Percentiles rank a stretch among this genome's conserved stretches.
Evolutionary conservation across 2,329 filamentous ascomycete genomes (phyloP).

Genomic region (Laburnicola sp.): DNA sequence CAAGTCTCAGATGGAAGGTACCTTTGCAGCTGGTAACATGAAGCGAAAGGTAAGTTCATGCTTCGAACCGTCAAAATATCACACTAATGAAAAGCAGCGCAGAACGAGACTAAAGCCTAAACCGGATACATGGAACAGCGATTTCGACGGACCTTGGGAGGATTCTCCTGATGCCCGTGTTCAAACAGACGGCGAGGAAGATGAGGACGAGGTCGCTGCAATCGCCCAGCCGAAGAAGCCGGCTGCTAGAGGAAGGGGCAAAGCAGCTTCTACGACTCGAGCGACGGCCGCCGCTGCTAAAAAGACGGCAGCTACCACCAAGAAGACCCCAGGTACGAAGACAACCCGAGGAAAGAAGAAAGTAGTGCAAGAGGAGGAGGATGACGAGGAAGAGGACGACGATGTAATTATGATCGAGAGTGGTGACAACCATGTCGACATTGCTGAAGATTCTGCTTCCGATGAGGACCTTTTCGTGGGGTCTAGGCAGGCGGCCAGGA

Average conservation of each 20-base stretch:
- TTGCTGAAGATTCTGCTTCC: slow-evolving; percentile 50
- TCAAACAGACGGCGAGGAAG: slow-evolving; percentile 54
- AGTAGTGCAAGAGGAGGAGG: slow-evolving; percentile 49
- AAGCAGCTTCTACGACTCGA: slow-evolving; percentile 46
- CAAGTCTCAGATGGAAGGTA: slow-evolving; percentile 68
- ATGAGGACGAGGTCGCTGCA: slow-evolving; percentile 44
- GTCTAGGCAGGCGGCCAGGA: slow-evolving; percentile 17
- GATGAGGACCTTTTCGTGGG: slow-evolving; percentile 50
- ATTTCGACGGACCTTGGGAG: slow-evolving; percentile 83
- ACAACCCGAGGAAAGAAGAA: slow-evolving; percentile 47
- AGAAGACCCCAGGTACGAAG: slow-evolving; percentile 41
- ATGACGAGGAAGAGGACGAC: slow-evolving; percentile 46
- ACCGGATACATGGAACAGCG: slow-evolving; percentile 84
- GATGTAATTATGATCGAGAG: slow-evolving; percentile 50
- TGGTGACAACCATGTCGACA: slow-evolving; percentile 49
- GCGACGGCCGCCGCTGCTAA: slow-evolving; percentile 32
- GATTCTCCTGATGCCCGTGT: slow-evolving; percentile 71
- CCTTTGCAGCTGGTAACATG: slow-evolving; percentile 67
- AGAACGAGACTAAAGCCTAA: slow-evolving; percentile 69
- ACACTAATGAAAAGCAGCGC: slow-evolving; percentile 40
- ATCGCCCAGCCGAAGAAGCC: slow-evolving; percentile 43
- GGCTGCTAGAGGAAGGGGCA: slow-evolving; percentile 51
- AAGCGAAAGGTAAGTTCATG: slow-evolving; percentile 49
- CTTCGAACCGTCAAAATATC: slow-evolving; percentile 14
- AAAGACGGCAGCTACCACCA: slow-evolving; percentile 39